Evolutionary conservation across 108 stramenopile species (phyloP).

Genomic region (Tribonema minus): DNA sequence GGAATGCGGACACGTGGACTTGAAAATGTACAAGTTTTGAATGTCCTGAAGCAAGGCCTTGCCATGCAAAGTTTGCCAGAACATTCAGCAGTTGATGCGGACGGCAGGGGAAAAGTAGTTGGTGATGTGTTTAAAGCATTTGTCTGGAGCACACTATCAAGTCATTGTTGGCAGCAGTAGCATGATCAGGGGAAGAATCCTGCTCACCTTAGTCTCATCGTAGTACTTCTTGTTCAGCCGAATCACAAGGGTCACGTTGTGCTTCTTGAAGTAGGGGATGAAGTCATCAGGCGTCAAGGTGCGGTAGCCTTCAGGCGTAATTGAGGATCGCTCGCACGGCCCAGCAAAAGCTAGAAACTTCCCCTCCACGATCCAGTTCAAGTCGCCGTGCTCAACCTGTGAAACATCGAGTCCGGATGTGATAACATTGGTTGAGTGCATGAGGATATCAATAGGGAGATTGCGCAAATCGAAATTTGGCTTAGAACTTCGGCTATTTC

Average conservation of each 20-base stretch:
- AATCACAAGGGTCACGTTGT: conserved; percentile 80
- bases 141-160: neutral
- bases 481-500: too few relatives aligned
- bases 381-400: conserved; percentile 83
- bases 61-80: neutral
- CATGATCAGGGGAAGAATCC: too few relatives aligned
- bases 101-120: neutral
- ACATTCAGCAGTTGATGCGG: neutral
- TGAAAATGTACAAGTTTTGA: too few relatives aligned
- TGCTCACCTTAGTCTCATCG: conserved; percentile 66
- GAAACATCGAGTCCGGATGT: too few relatives aligned
- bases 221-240: conserved; percentile 86
- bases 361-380: conserved; percentile 90
- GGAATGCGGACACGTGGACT: too few relatives aligned
- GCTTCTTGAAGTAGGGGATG: conserved; percentile 84
- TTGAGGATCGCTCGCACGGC: conserved; percentile 62
- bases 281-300: conserved; percentile 86
- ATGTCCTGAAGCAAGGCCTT: neutral
- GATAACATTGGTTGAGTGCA: neutral
- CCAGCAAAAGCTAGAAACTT: conserved; percentile 96
- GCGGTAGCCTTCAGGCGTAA: conserved; percentile 70
- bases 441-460: neutral
- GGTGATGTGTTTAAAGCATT: neutral
- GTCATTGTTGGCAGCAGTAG: too few relatives aligned
- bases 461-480: too few relatives aligned